phyloP scores from a whole-genome alignment of 768 basidiomycete genomes.

The Holtermanniella nyarrowii region DNA sequence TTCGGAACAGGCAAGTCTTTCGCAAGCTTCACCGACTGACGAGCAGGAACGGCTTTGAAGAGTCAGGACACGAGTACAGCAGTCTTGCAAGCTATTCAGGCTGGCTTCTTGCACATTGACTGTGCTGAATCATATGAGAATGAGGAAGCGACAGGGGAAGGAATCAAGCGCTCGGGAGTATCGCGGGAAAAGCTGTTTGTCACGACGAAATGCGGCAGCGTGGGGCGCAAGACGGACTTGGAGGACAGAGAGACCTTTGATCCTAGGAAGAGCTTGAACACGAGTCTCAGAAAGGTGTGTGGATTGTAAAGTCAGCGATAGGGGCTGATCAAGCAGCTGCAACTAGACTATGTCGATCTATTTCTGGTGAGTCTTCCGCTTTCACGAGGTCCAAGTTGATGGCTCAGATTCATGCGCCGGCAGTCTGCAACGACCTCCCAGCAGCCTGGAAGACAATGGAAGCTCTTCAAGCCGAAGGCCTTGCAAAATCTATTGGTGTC shows the following conservation, averaged over 20 bases:
- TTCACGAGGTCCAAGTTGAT: not conserved
- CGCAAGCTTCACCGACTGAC: not conserved
- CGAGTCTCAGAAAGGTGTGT: slow-evolving; percentile 16
- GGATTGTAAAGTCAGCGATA: not conserved
- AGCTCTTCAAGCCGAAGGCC: slow-evolving; percentile 12
- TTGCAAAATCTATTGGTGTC: slow-evolving; percentile 21
- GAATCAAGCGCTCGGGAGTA: slow-evolving; percentile 17
- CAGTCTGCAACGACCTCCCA: slow-evolving; percentile 11
- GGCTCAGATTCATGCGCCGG: slow-evolving; percentile 16
- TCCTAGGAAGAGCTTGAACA: slow-evolving; percentile 7
- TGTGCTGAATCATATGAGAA: slow-evolving; percentile 23
- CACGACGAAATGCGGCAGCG: slow-evolving; percentile 29
- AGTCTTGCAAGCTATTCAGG: slow-evolving; percentile 14
- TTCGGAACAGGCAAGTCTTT: slow-evolving; percentile 7
- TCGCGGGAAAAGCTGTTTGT: slow-evolving; percentile 20
- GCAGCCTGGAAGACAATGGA: slow-evolving; percentile 24
- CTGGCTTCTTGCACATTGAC: slow-evolving; percentile 20
- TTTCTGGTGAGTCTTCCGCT: slow-evolving; percentile 9
- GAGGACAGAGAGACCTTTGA: slow-evolving; percentile 10
- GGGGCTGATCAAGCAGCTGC: slow-evolving; percentile 11
- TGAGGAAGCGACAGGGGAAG: slow-evolving; percentile 25
- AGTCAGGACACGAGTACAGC: slow-evolving; percentile 10
- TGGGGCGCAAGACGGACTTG: not conserved
- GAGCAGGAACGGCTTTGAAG: slow-evolving; percentile 15
- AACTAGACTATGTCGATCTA: slow-evolving; percentile 19